Conservation (phyloP, 345 rosid genomes). For the Salix purpurea region DNA sequence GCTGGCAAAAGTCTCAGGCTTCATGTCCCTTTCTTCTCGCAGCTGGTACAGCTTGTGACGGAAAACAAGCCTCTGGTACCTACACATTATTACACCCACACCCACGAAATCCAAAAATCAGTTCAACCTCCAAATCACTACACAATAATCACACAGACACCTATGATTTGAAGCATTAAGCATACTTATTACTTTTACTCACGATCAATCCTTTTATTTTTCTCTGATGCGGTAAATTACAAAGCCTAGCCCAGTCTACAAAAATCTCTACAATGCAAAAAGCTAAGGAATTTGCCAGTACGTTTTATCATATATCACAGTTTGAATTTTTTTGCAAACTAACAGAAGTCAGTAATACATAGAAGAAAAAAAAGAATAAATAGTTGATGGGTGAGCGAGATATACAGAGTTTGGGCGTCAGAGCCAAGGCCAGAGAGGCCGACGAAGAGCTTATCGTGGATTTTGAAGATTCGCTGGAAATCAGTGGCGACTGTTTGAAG, state of each 20-base stretch:
- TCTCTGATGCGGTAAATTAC: not conserved
- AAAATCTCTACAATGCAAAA: not conserved
- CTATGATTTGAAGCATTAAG: not conserved
- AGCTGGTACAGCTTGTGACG: conserved; percentile 88
- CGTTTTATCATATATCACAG: not conserved
- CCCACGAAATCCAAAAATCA: not conserved
- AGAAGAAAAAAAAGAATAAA: not conserved
- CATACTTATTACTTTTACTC: not conserved
- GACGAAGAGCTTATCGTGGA: conserved; percentile 79
- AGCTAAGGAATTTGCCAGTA: not conserved
- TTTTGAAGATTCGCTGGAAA: conserved; percentile 72
- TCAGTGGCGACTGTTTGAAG: conserved; percentile 95
- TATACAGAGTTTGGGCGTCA: conserved; percentile 86
- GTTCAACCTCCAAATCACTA: not conserved
- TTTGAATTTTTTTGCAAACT: not conserved
- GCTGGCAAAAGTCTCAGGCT: conserved; percentile 97
- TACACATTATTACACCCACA: conserved; percentile 26
- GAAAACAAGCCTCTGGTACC: conserved; percentile 87
- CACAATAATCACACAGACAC: not conserved
- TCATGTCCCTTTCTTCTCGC: conserved; percentile 96
- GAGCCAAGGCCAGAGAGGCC: conserved; percentile 96
- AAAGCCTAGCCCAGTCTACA: not conserved
- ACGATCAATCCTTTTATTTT: not conserved
- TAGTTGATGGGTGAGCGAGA: not conserved
- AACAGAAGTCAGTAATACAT: not conserved